A percentile compares a stretch with the other conserved stretches of the same genome.
These are phyloP conservation scores for Teunomyces stri DNA, from an alignment of 805 yeast genomes.

Conservation along the genomic window DNA sequence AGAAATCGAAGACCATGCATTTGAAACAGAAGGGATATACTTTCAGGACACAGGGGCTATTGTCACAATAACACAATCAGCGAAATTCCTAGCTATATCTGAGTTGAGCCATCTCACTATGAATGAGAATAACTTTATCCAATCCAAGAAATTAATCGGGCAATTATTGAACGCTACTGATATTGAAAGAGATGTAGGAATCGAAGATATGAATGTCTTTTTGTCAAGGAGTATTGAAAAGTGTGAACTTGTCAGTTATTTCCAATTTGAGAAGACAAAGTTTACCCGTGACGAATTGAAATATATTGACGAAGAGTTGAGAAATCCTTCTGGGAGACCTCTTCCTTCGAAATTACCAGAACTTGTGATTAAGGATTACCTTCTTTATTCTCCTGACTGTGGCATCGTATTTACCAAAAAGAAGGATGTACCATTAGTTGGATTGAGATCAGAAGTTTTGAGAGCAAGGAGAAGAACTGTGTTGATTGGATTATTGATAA, in stretches of 20 bases:
- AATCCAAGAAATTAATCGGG: constrained; percentile 43
- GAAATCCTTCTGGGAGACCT: constrained; percentile 78
- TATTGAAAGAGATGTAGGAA: constrained; percentile 35
- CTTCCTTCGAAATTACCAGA: constrained; percentile 52
- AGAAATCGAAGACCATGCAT: constrained; percentile 48
- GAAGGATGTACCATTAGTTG: constrained; percentile 31
- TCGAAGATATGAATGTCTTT: constrained; percentile 34
- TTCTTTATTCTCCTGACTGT: constrained; percentile 88
- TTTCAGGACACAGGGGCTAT: constrained; percentile 66
- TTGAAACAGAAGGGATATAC: constrained; percentile 60
- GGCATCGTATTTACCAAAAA: constrained; percentile 48
- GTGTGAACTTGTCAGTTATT: constrained; percentile 71
- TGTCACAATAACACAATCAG: constrained; percentile 56
- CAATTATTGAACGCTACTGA: constrained; percentile 45
- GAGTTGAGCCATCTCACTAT: constrained; percentile 59
- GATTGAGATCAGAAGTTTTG: constrained; percentile 56
- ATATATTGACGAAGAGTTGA: constrained; percentile 69
- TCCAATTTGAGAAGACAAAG: constrained; percentile 66
- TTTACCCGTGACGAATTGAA: constrained; percentile 51
- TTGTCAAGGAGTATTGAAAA: constrained; percentile 33
- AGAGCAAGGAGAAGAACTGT: constrained; percentile 34
- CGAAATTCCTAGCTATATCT: constrained; percentile 60
- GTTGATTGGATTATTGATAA: constrained; percentile 45
- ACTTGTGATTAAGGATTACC: constrained; percentile 51
- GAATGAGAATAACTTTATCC: constrained; percentile 40